Base-by-base conservation (phyloP, 2,329 filamentous ascomycete species). In the Didymella glomerata region DNA sequence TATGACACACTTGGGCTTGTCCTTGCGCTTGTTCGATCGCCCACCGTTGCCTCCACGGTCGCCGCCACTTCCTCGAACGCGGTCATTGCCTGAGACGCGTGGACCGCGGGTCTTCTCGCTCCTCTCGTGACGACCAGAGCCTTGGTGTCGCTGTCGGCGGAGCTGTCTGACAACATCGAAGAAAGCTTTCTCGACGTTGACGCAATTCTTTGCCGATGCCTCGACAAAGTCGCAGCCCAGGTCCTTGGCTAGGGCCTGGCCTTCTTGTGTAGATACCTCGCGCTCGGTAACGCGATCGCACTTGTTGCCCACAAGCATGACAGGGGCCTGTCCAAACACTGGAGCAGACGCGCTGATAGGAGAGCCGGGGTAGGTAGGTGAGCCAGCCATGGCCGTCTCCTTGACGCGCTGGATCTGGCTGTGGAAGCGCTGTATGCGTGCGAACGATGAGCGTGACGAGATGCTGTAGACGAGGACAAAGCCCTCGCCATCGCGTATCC, bases 261-360 rank as follows among this genome's bases (percentile, higher is more conserved):
- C 95, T 80, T 99, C 95, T 78, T 98, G 95, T 49, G 93, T 96
- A 2, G 93, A 97, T 3, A 98, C 95, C 74, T 97, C 94, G 66
- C 95, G 88, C 80, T 98, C 95, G 27, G 94, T 96, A 46, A 96
- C 92, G 71, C 95, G 87, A 80, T 99, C 95, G 80, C 92, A 96
- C 83, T 99, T 99, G 84, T 99, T 98, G 67, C 95, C 95, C 34
- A 99, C 95, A 28, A 99, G 85, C 95, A 99, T 98, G 72, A 99
- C 92, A 46, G 95, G 95, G 16, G 95, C 92, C 20, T 90, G 90
- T 63, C 87, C 84, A 63, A 86, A 86, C 13, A 65, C 46, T 30
- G 68, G 68, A 10, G 64, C 61, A 25, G 75, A 83, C 54, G 81
- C 91, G 55, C 85, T 86, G 62, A 92, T 84, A 48, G 90, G 90